Conservation (phyloP, 1,284 basidiomycete genomes). For the Neonothopanus nambi region DNA sequence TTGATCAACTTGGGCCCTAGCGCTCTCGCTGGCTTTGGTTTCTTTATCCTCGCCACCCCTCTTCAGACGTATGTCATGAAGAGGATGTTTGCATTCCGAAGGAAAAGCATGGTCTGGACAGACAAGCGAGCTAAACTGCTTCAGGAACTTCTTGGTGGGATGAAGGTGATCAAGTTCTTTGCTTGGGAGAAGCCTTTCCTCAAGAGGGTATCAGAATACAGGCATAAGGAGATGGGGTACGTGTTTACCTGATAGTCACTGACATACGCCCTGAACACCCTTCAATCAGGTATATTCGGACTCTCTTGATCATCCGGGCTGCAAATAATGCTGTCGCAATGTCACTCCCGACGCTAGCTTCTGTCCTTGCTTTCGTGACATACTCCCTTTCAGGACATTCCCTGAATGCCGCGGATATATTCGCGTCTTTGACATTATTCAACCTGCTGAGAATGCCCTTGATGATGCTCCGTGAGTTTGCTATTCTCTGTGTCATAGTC, state of each 20-base stretch:
- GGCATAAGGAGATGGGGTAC: slow-evolving; percentile 72
- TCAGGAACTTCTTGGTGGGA: slow-evolving; percentile 82
- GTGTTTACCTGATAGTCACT: slow-evolving; percentile 19
- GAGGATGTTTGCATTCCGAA: slow-evolving; percentile 68
- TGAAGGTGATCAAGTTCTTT: slow-evolving; percentile 90
- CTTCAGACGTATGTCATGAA: slow-evolving; percentile 77
- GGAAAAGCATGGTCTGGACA: slow-evolving; percentile 87
- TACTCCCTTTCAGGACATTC: slow-evolving; percentile 73
- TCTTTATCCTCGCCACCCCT: slow-evolving; percentile 66
- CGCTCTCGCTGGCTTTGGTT: slow-evolving; percentile 81
- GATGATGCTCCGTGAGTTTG: slow-evolving; percentile 67
- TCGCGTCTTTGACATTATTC: slow-evolving; percentile 84
- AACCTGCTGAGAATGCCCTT: slow-evolving; percentile 73
- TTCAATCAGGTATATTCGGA: slow-evolving; percentile 64
- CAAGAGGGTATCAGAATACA: slow-evolving; percentile 67
- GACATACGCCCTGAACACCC: neutral
- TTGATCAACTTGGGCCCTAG: slow-evolving; percentile 75
- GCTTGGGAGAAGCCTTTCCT: slow-evolving; percentile 81
- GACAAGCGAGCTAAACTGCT: slow-evolving; percentile 84
- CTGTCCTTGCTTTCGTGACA: slow-evolving; percentile 84
- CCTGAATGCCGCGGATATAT: slow-evolving; percentile 72
- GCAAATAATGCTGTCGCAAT: slow-evolving; percentile 69
- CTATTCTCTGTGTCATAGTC: neutral
- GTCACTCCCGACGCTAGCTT: slow-evolving; percentile 78
- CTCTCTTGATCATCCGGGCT: slow-evolving; percentile 72